A percentile compares a stretch with the other conserved stretches of the same genome.
phyloP scores from a whole-genome alignment of 345 rosid species.

The Kandelia obovata region DNA sequence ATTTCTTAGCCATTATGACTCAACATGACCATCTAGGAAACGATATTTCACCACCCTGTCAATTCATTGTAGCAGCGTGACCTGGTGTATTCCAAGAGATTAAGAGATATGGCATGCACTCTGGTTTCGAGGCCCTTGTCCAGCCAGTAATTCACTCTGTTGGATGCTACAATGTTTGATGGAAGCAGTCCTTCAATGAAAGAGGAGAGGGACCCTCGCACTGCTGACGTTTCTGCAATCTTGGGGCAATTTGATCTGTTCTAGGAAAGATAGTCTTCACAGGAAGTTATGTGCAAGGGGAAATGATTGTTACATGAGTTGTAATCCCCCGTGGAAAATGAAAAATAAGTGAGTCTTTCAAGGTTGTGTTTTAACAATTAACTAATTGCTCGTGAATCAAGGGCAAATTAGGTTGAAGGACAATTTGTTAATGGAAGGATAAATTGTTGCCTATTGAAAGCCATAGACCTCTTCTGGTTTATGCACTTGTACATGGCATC shows the following conservation, averaged over 20 bases:
- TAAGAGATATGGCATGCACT: background rate
- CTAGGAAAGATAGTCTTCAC: background rate
- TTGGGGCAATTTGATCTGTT: too few relatives aligned
- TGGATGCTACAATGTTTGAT: too few relatives aligned
- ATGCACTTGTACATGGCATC: background rate
- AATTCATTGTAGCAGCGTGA: background rate
- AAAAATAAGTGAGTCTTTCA: background rate
- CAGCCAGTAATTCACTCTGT: background rate
- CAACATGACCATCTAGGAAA: conserved; percentile 20
- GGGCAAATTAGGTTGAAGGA: background rate
- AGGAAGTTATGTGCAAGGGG: background rate
- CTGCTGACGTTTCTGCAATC: too few relatives aligned
- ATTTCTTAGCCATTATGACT: conserved; percentile 61
- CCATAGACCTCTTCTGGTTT: background rate
- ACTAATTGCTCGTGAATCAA: background rate
- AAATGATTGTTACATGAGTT: background rate
- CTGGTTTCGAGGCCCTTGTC: background rate
- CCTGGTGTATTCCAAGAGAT: background rate
- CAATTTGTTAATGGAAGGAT: background rate
- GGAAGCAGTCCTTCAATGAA: too few relatives aligned
- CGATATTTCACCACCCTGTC: background rate
- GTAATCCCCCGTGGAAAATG: background rate
- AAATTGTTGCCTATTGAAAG: background rate
- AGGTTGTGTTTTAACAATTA: background rate
- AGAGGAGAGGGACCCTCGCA: too few relatives aligned